Evolutionary conservation across 1,284 basidiomycete genomes (phyloP), one percentile per base, ranked within the genome.

Genomic region (Ceratobasidium sp.): DNA sequence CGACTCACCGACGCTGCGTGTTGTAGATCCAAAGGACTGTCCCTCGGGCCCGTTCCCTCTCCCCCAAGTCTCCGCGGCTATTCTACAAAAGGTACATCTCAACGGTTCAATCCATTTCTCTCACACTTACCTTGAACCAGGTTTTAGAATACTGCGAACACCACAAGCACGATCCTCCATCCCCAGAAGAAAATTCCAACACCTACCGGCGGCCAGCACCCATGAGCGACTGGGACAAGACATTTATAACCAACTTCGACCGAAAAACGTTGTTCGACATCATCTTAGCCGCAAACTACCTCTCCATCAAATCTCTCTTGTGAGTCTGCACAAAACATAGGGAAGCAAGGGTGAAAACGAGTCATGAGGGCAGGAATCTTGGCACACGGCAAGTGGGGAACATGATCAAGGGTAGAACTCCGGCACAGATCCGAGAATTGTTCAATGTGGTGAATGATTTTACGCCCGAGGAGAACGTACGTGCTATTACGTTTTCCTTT

Each of bases 241-340:
- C 98, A 85, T 99, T 97, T 82, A 96, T 97, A 83, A 14, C 14
- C 16, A 90, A 89, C 59, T 94, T 98, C 75, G 96, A 98, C 86
- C 96, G 98, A 84, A 94, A 95, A 83, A 95, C 95, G 94, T 87
- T 96, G 19, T 99, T 99, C 79, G 98, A 99, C 86, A 99, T 99
- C 82, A 99, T 99, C 83, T 91, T 99, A 75, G 98, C 98, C 9
- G 98, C 98, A 76, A 99, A 99, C 86, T 99, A 99, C 85, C 92
- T 99, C 80, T 98, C 99, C 83, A 99, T 99, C 87, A 99, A 99
- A 86, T 93, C 96, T 46, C 88, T 99, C 59, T 89, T 98, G 96
- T 97, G 79, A 79, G 92, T 61, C 34, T 8, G 34, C 34, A 34
- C 34, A 2, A 34, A 34, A 3, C 34, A 34, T 34, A 8, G 2